These are phyloP conservation scores for Nakazawaea pomicola DNA, from an alignment of 805 yeast species.

Conservation along the genomic window DNA sequence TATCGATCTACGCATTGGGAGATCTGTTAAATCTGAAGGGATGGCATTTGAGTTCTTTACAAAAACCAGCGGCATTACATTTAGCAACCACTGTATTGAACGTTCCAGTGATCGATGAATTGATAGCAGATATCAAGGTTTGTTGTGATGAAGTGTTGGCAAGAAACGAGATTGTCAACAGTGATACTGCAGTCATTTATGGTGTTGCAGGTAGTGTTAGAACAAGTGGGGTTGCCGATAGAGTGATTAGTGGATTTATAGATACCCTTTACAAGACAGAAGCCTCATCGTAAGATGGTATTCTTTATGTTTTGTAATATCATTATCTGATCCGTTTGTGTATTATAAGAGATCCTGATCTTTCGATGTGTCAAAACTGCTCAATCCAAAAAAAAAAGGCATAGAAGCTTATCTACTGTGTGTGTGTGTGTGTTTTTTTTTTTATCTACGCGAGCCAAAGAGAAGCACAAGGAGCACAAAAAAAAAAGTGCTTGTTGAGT, in stretches of 20 bases:
- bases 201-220: slow-evolving; percentile 93
- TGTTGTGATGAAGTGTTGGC: slow-evolving; percentile 37
- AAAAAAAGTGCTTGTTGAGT: background rate
- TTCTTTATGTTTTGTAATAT: too few relatives aligned
- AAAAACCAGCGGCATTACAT: slow-evolving; percentile 87
- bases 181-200: slow-evolving; percentile 83
- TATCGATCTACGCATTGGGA: slow-evolving; percentile 75
- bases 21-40: slow-evolving; percentile 64
- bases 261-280: slow-evolving; percentile 65
- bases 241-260: slow-evolving; percentile 71
- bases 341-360: too few relatives aligned
- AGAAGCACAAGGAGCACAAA: too few relatives aligned
- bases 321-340: too few relatives aligned
- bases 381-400: too few relatives aligned
- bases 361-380: too few relatives aligned
- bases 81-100: slow-evolving; percentile 80
- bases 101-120: slow-evolving; percentile 52
- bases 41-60: slow-evolving; percentile 88
- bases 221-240: slow-evolving; percentile 80
- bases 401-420: too few relatives aligned
- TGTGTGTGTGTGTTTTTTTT: too few relatives aligned
- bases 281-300: background rate
- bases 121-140: slow-evolving; percentile 46
- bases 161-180: slow-evolving; percentile 27
- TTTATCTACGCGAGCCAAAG: too few relatives aligned